phyloP scores from a whole-genome alignment of 495 filamentous ascomycete species.

The Echria macrotheca region DNA sequence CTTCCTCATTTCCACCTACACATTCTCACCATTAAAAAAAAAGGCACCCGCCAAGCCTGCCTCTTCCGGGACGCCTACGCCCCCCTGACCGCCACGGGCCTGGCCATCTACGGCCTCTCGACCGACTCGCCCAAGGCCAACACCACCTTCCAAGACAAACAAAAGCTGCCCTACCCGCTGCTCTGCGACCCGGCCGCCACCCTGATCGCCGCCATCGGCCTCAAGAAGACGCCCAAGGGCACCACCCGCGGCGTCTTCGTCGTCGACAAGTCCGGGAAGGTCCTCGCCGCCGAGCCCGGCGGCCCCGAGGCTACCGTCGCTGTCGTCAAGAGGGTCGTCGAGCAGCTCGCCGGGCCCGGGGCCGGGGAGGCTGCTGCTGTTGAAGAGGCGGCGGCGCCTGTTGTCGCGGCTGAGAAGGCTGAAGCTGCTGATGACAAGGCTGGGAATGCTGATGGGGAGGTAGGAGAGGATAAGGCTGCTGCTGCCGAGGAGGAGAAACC shows the following conservation, averaged over 20 bases:
- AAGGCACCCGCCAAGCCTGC: constrained; percentile 90
- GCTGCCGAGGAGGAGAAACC: no score
- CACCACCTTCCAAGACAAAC: constrained; percentile 82
- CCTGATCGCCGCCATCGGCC: constrained; percentile 67
- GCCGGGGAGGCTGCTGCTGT: constrained; percentile 7
- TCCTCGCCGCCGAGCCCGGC: constrained; percentile 56
- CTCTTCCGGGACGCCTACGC: constrained; percentile 80
- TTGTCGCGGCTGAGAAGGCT: constrained; percentile 18
- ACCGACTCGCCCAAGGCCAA: constrained; percentile 83
- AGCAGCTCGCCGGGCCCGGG: constrained; percentile 19
- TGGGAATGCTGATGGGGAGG: not conserved
- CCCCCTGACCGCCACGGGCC: constrained; percentile 71
- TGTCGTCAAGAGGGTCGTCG: constrained; percentile 50
- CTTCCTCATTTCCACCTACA: not conserved
- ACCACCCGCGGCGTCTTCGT: constrained; percentile 82
- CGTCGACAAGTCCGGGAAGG: constrained; percentile 68
- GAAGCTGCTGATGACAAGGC: not conserved
- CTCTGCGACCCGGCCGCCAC: constrained; percentile 73
- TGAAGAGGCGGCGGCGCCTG: constrained; percentile 9
- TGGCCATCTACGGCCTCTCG: constrained; percentile 83
- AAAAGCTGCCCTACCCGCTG: constrained; percentile 80
- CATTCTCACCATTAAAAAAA: constrained; percentile 12
- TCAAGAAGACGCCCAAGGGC: constrained; percentile 72
- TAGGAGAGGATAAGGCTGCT: constrained; percentile 20
- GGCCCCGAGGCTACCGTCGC: constrained; percentile 55